These are phyloP conservation scores for Cladophialophora bantiana DNA, from an alignment of 2,329 filamentous ascomycete species.

Conservation along the genomic window DNA sequence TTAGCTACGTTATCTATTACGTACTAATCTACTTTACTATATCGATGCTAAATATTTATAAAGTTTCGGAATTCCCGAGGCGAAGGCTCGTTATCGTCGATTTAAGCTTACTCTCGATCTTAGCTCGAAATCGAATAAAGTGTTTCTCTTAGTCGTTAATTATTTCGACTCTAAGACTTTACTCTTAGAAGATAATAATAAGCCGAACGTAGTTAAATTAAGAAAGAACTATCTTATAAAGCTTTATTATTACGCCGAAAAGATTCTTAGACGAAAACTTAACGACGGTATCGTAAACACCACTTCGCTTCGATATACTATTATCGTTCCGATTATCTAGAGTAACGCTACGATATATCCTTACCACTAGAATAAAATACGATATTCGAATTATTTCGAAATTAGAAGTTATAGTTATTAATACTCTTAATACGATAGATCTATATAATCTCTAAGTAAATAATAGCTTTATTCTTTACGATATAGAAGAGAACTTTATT, in stretches of 20 bases:
- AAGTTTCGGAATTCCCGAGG: slow-evolving; percentile 37
- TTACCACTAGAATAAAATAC: slow-evolving; percentile 39
- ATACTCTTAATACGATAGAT: no score
- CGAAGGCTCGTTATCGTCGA: slow-evolving; percentile 39
- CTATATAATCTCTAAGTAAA: slow-evolving; percentile 4
- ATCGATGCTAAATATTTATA: slow-evolving; percentile 24
- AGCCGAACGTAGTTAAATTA: slow-evolving; percentile 16
- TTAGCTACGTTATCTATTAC: no score
- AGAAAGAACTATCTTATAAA: slow-evolving; percentile 34
- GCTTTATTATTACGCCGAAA: slow-evolving; percentile 30
- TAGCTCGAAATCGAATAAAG: slow-evolving; percentile 24
- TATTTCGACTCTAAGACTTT: slow-evolving; percentile 30
- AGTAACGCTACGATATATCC: slow-evolving; percentile 36
- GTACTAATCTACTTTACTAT: no score
- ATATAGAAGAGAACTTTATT: no score
- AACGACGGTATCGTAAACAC: slow-evolving; percentile 26
- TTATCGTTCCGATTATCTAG: slow-evolving; percentile 46
- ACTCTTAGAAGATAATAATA: slow-evolving; percentile 25
- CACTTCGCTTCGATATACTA: slow-evolving; percentile 38
- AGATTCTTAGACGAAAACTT: slow-evolving; percentile 29
- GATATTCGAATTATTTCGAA: slow-evolving; percentile 41
- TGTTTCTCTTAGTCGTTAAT: slow-evolving; percentile 21
- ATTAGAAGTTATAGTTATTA: slow-evolving; percentile 46
- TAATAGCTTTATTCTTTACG: slow-evolving; percentile 48
- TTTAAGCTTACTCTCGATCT: slow-evolving; percentile 40